Conservation (phyloP, 345 rosid species). For the Lumnitzera littorea region DNA sequence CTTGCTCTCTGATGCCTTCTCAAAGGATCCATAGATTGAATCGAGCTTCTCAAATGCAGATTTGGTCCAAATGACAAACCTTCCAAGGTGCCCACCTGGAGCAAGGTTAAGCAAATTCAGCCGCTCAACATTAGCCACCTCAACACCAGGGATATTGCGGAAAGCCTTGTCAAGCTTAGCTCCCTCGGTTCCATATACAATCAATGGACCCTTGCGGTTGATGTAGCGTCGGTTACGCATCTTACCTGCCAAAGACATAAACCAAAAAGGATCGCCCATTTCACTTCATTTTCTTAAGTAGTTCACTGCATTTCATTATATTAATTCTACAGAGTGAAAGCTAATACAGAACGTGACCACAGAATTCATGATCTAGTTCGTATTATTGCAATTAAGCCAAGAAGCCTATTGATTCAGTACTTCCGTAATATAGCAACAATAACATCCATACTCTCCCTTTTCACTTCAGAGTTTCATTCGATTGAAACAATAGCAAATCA, state of each 20-base stretch:
- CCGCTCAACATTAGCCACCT: slow-evolving; percentile 35
- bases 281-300: too few relatives aligned
- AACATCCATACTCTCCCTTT: too few relatives aligned
- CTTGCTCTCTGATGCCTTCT: slow-evolving; percentile 17
- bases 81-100: slow-evolving; percentile 41
- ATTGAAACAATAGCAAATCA: too few relatives aligned
- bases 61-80: slow-evolving; percentile 43
- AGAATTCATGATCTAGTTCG: too few relatives aligned
- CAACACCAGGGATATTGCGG: slow-evolving; percentile 41
- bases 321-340: too few relatives aligned
- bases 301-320: too few relatives aligned
- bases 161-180: slow-evolving; percentile 36
- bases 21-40: slow-evolving; percentile 36
- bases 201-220: slow-evolving; percentile 35
- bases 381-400: too few relatives aligned
- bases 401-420: too few relatives aligned
- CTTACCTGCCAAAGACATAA: neutral
- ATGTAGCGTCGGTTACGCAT: slow-evolving; percentile 23
- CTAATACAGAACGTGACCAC: too few relatives aligned
- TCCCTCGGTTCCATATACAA: slow-evolving; percentile 35
- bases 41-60: slow-evolving; percentile 42
- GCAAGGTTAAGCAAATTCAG: slow-evolving; percentile 38
- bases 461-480: too few relatives aligned
- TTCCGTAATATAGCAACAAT: too few relatives aligned
- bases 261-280: too few relatives aligned